Base-by-base conservation (phyloP, 345 rosid genomes). In the Combretum micranthum region DNA sequence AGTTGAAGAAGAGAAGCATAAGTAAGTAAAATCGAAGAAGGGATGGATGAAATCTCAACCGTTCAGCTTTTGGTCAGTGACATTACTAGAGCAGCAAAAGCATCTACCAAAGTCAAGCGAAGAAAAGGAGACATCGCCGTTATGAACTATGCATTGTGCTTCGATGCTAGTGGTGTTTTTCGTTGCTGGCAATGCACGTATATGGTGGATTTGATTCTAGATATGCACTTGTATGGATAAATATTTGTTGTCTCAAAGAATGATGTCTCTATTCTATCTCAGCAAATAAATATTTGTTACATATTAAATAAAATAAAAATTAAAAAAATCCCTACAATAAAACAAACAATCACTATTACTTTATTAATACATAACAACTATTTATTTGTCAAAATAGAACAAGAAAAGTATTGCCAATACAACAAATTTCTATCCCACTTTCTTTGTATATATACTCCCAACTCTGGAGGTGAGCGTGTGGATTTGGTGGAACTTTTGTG, bases 401-500 rank as follows among this genome's bases (percentile, higher is more conserved):
- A n/a, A n/a, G n/a, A n/a, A n/a, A n/a, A n/a, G n/a, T 16, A 50
- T 14, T 20, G 50, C 23, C 20, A 23, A 43, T 16, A n/a, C 16
- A 19, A 23, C 14, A 47, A 59, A 50, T 50, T 18, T 13, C 62
- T 44, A 54, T 60, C 55, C 0, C 13, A 1, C 25, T 26, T 32
- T 42, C 42, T 17, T 2, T 47, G 20, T 55, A 22, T 69, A 71
- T 57, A 66, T 42, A 26, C 50, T 43, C 37, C 49, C 8, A 25
- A n/a, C 15, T 25, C n/a, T 59, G 4, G 52, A 4, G 15, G 14
- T 44, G 23, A 44, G 48, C 20, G 53, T 47, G 71, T 63, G 66
- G n/a, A 66, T 72, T 59, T 52, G 78, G 72, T 53, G 80, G 81
- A 79, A 79, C 62, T 72, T 79, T 79, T 80, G 72, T 37, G 12